These are phyloP conservation scores for Rhodotorula glutinis DNA, from an alignment of 1,284 basidiomycete genomes.

Conservation along the genomic window DNA sequence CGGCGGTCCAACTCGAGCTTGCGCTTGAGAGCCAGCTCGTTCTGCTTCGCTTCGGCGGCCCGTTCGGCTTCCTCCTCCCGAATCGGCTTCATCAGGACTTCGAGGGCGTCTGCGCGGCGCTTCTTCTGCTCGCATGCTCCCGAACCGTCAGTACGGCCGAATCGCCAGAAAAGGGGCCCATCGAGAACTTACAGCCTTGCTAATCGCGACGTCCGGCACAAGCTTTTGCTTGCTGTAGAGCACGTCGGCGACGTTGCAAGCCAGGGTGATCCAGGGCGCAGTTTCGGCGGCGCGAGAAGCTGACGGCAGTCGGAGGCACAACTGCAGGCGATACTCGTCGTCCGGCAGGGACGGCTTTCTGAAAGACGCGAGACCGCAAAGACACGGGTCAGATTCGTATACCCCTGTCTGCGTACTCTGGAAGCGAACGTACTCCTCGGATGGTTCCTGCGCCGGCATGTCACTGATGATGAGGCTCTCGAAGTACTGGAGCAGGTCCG, in stretches of 20 bases:
- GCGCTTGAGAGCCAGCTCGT: slow-evolving; percentile 18
- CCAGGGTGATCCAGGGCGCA: slow-evolving; percentile 11
- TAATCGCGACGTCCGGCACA: slow-evolving; percentile 10
- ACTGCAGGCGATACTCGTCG: slow-evolving; percentile 19
- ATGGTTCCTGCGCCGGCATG: slow-evolving; percentile 12
- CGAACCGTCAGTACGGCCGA: too few relatives aligned
- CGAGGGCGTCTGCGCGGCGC: slow-evolving; percentile 20
- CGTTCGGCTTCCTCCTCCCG: slow-evolving; percentile 7
- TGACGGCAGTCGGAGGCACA: slow-evolving; percentile 21
- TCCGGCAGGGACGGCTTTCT: slow-evolving; percentile 14
- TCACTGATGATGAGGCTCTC: slow-evolving; percentile 30
- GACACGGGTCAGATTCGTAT: background rate
- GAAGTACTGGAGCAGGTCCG: slow-evolving; percentile 10
- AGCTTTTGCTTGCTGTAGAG: slow-evolving; percentile 20
- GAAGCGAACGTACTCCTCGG: slow-evolving; percentile 5
- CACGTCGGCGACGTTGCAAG: slow-evolving; percentile 31
- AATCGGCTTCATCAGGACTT: slow-evolving; percentile 3
- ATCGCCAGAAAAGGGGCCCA: too few relatives aligned
- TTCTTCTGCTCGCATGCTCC: slow-evolving; percentile 7
- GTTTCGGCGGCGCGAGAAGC: background rate
- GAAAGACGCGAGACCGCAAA: background rate
- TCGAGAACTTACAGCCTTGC: slow-evolving; percentile 18
- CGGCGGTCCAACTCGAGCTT: slow-evolving; percentile 13
- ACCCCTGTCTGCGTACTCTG: background rate
- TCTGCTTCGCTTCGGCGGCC: slow-evolving; percentile 4